Percentiles rank a stretch among this genome's conserved stretches.
phyloP scores from a whole-genome alignment of 2,329 filamentous ascomycete species.

The Monilinia vaccinii-corymbosi region DNA sequence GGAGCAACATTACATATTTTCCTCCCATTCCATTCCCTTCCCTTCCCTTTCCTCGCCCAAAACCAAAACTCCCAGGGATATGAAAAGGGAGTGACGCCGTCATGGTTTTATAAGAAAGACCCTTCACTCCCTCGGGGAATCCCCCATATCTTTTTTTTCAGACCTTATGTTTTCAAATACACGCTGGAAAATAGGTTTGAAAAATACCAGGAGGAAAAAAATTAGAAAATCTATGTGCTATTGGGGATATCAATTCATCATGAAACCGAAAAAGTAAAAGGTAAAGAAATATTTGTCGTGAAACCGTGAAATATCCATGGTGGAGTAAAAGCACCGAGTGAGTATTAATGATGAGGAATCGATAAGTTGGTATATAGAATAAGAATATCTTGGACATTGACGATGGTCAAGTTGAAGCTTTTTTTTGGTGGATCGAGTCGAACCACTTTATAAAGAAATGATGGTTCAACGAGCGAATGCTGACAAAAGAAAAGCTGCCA shows the following conservation, averaged over 20 bases:
- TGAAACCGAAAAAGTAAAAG: conserved; percentile 1
- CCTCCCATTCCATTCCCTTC: background rate
- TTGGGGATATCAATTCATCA: conserved; percentile 18
- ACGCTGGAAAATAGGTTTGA: background rate
- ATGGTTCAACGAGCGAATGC: conserved; percentile 26
- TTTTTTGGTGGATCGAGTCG: background rate
- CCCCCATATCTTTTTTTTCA: conserved; percentile 1
- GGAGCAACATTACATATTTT: conserved; percentile 2
- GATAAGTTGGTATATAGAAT: background rate
- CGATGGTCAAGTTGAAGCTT: background rate
- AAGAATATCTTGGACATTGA: conserved; percentile 3
- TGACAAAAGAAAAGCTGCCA: conserved; percentile 26
- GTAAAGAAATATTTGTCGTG: background rate
- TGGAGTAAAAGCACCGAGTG: background rate
- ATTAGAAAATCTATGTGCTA: conserved; percentile 20
- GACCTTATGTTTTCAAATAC: background rate
- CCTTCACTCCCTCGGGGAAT: background rate
- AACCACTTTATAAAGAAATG: conserved; percentile 23
- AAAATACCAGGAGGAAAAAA: background rate
- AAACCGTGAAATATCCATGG: background rate
- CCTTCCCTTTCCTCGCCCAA: background rate
- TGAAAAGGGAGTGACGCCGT: conserved; percentile 12
- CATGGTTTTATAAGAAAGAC: conserved; percentile 5
- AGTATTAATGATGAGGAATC: background rate
- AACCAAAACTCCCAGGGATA: background rate